Base-by-base conservation (phyloP, 2,329 filamentous ascomycete species). In the Colletotrichum sp. region DNA sequence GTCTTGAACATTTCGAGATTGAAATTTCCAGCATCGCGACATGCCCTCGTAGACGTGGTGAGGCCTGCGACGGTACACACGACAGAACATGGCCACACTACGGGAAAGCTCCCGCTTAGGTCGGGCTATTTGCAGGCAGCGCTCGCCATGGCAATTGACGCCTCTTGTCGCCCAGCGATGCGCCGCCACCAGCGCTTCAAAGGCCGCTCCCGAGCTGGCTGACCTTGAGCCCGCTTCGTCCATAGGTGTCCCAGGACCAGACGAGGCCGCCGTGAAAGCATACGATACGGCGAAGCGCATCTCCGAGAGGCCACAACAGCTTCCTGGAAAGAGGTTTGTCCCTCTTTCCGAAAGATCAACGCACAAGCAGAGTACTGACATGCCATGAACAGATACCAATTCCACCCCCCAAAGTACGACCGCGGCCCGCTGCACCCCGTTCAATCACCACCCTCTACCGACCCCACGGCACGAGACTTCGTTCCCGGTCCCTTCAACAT, bases 381-480 rank as follows among this genome's bases (percentile, higher is more conserved):
- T 59, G 80, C 65, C 16, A 61, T 15, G 48, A 8, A 36, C 28
- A 78, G 96, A 90, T 99, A 98, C 87, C 95, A 98, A 86, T 98
- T 94, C 86, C 95, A 96, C 78, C 94, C 96, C 67, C 97, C 97
- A 78, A 97, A 96, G 87, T 99, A 96, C 90, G 93, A 98, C 85
- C 95, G 96, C 82, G 97, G 97, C 72, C 96, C 96, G 78, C 90
- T 98, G 28, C 96, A 98, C 84, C 97, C 97, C 67, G 93, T 98
- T 81, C 95, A 98, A 87, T 94, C 95, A 75, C 96, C 95, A n/a
- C 90, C 93, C 52, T 91, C 93, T 68, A 97, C 96, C 77, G 95
- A 98, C 81, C 96, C 96, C 1, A 91, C 94, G 32, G 98, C 97
- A 75, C 94, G 97, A 82, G 90, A 95, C 82, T 99, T 97, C 84